These are phyloP conservation scores for Xylaria nigripes DNA, from an alignment of 495 filamentous ascomycete genomes.

Conservation along the genomic window DNA sequence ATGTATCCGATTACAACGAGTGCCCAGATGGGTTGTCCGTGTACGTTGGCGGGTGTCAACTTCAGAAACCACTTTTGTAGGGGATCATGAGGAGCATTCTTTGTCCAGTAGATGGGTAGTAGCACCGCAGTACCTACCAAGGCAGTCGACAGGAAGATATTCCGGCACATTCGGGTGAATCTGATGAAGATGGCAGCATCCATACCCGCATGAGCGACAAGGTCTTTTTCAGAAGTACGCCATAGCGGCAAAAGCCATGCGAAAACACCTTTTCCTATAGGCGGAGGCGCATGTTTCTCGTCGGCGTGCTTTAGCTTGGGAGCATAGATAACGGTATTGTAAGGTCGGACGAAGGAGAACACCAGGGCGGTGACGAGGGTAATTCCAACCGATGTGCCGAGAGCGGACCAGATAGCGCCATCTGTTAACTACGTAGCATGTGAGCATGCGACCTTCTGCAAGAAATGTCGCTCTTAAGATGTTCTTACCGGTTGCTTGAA, in stretches of 20 bases:
- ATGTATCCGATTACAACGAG: conserved; percentile 73
- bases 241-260: conserved; percentile 77
- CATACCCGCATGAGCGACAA: conserved; percentile 74
- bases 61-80: conserved; percentile 38
- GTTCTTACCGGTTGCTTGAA: conserved; percentile 37
- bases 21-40: conserved; percentile 59
- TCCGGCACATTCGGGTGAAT: conserved; percentile 84
- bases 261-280: conserved; percentile 74
- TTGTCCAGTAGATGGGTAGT: conserved; percentile 71
- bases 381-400: conserved; percentile 73
- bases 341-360: conserved; percentile 86
- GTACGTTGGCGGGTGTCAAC: conserved; percentile 50
- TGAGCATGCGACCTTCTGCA: conserved; percentile 1
- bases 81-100: conserved; percentile 39
- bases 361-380: conserved; percentile 61
- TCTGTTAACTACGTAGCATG: conserved; percentile 24
- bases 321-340: conserved; percentile 85
- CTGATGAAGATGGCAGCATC: conserved; percentile 88
- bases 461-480: neutral
- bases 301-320: conserved; percentile 91
- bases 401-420: conserved; percentile 65
- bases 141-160: conserved; percentile 69
- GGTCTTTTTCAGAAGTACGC: conserved; percentile 61
- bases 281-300: conserved; percentile 86
- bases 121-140: conserved; percentile 70